A percentile compares a stretch with the other conserved stretches of the same genome.
Conservation (phyloP, 257 asterid species). For the Hygrophila difformis region DNA sequence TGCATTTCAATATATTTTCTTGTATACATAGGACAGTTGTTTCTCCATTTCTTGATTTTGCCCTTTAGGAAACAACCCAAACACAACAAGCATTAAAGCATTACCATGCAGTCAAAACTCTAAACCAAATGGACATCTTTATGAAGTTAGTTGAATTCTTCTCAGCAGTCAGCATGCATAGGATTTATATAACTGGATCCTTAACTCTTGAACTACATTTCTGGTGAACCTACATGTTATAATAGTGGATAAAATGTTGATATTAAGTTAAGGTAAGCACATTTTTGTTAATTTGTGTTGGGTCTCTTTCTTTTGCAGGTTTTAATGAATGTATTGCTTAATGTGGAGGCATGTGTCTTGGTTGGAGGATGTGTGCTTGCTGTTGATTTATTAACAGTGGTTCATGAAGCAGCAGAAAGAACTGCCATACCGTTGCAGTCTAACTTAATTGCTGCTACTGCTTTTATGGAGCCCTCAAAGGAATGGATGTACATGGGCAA, state of each 20-base stretch:
- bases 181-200: conserved; percentile 1
- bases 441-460: conserved; percentile 92
- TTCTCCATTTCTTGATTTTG: too few relatives aligned
- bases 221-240: too few relatives aligned
- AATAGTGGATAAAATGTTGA: too few relatives aligned
- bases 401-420: conserved; percentile 97
- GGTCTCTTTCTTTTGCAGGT: conserved; percentile 38
- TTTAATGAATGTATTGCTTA: conserved; percentile 82
- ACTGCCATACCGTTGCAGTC: conserved; percentile 97
- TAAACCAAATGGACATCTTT: conserved; percentile 10
- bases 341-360: conserved; percentile 94
- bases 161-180: not conserved
- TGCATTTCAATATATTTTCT: too few relatives aligned
- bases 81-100: conserved; percentile 5
- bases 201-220: too few relatives aligned
- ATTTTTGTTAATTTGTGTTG: too few relatives aligned
- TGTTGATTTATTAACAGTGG: conserved; percentile 84
- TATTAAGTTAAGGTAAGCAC: too few relatives aligned
- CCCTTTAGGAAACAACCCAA: too few relatives aligned
- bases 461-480: conserved; percentile 93
- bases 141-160: not conserved
- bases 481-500: conserved; percentile 84
- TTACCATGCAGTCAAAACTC: conserved; percentile 4
- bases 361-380: conserved; percentile 98
- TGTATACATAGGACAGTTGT: too few relatives aligned